A percentile compares a stretch with the other conserved stretches of the same genome.
These are phyloP conservation scores for Lagenidium sp. DNA, from an alignment of 352 stramenopile species.

Conservation along the genomic window DNA sequence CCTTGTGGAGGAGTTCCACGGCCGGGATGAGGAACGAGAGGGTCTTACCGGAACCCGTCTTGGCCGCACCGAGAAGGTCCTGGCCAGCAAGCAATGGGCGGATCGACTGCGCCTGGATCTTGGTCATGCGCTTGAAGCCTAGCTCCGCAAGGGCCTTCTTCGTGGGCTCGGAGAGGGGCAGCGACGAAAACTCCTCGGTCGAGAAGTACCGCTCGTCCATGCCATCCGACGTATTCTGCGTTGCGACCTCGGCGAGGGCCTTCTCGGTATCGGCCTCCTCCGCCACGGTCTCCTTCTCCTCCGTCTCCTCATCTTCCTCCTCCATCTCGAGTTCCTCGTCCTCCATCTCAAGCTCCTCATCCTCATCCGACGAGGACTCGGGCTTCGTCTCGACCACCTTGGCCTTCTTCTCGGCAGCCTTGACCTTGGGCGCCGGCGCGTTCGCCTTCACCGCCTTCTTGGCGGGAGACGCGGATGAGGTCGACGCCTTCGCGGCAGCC, in stretches of 20 bases:
- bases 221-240: conserved; percentile 22
- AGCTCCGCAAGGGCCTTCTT: conserved; percentile 85
- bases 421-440: not conserved
- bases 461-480: conserved; percentile 6
- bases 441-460: conserved; percentile 5
- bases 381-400: conserved; percentile 23
- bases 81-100: conserved; percentile 92
- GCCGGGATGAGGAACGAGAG: conserved; percentile 98
- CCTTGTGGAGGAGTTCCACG: conserved; percentile 95
- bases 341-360: conserved; percentile 15
- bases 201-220: conserved; percentile 85
- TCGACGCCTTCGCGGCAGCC: conserved; percentile 1
- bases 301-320: conserved; percentile 17
- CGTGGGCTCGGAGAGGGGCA: conserved; percentile 90
- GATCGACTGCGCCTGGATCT: conserved; percentile 97
- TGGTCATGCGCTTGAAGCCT: conserved; percentile 94
- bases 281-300: conserved; percentile 19
- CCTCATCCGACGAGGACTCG: conserved; percentile 5
- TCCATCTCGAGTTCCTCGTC: conserved; percentile 10
- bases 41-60: conserved; percentile 98
- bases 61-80: conserved; percentile 96
- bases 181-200: conserved; percentile 78
- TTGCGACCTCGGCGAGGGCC: conserved; percentile 34
- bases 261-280: conserved; percentile 59
- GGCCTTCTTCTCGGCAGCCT: conserved; percentile 13